Percentiles rank a stretch among this genome's conserved stretches.
These are phyloP conservation scores for Salpingoeca rosetta DNA, from an alignment of 78 protist genomes.

Conservation along the genomic window DNA sequence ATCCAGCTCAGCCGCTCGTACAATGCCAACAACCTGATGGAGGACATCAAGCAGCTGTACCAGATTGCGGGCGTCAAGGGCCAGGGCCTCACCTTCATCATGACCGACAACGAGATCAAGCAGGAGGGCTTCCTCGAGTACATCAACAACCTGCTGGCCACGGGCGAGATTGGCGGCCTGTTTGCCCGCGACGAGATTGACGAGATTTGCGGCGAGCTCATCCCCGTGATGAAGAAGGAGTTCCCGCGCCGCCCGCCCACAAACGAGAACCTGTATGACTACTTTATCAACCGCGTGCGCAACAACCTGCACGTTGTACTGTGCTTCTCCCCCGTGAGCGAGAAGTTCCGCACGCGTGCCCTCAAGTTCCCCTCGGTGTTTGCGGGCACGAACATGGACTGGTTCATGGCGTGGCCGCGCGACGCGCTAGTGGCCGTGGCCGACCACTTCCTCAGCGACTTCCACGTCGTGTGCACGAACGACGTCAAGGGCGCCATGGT, in stretches of 20 bases:
- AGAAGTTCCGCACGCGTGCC: slow-evolving; percentile 67
- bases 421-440: slow-evolving; percentile 72
- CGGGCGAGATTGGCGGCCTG: slow-evolving; percentile 68
- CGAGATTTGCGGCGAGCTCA: slow-evolving; percentile 48
- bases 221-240: slow-evolving; percentile 29
- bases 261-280: slow-evolving; percentile 49
- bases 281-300: slow-evolving; percentile 68
- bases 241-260: slow-evolving; percentile 31
- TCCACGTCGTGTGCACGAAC: slow-evolving; percentile 45
- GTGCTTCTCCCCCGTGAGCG: slow-evolving; percentile 85
- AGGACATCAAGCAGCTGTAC: slow-evolving; percentile 69
- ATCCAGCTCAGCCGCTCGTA: slow-evolving; percentile 55
- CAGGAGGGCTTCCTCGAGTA: slow-evolving; percentile 77
- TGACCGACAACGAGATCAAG: slow-evolving; percentile 81
- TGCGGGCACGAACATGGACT: slow-evolving; percentile 64
- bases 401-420: slow-evolving; percentile 82
- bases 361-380: slow-evolving; percentile 75
- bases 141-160: slow-evolving; percentile 66
- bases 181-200: slow-evolving; percentile 73
- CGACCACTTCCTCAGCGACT: slow-evolving; percentile 18
- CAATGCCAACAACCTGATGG: slow-evolving; percentile 53
- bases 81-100: slow-evolving; percentile 43
- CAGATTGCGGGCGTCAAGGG: slow-evolving; percentile 50
- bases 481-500: slow-evolving; percentile 28
- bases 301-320: slow-evolving; percentile 71